A percentile compares a stretch with the other conserved stretches of the same genome.
Conservation (phyloP, 1,284 basidiomycete species). For the Leucocoprinus gongylophorus region DNA sequence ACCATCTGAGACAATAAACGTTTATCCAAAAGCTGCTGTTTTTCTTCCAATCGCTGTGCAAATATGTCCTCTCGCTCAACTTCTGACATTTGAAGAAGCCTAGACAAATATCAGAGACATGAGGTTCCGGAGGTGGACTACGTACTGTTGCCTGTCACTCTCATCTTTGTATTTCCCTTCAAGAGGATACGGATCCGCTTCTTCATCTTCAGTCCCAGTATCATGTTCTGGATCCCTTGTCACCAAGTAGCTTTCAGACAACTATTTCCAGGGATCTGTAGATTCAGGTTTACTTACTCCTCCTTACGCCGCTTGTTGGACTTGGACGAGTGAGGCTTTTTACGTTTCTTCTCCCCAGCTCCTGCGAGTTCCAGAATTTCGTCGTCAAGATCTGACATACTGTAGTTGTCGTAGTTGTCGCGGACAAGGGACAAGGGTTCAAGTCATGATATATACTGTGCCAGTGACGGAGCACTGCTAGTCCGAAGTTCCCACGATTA, state of each 20-base stretch:
- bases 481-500: constrained; percentile 6
- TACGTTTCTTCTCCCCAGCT: constrained; percentile 36
- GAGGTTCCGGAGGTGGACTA: constrained; percentile 13
- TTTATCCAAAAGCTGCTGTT: constrained; percentile 71
- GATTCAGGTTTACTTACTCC: constrained; percentile 14
- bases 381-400: constrained; percentile 59
- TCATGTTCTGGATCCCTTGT: constrained; percentile 45
- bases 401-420: constrained; percentile 3
- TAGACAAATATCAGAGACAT: constrained; percentile 26
- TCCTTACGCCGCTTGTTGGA: constrained; percentile 23
- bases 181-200: constrained; percentile 72
- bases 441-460: neutral
- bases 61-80: constrained; percentile 85
- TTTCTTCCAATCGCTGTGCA: constrained; percentile 72
- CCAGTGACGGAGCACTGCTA: neutral
- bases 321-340: constrained; percentile 27
- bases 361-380: constrained; percentile 40
- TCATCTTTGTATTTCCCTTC: constrained; percentile 89
- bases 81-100: constrained; percentile 76
- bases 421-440: neutral
- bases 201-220: constrained; percentile 55
- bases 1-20: constrained; percentile 73
- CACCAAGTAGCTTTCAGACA: constrained; percentile 21
- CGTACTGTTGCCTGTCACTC: constrained; percentile 73
- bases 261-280: neutral